Conservation (phyloP, 116 monocot species). For the Papilionanthe hybrid region DNA sequence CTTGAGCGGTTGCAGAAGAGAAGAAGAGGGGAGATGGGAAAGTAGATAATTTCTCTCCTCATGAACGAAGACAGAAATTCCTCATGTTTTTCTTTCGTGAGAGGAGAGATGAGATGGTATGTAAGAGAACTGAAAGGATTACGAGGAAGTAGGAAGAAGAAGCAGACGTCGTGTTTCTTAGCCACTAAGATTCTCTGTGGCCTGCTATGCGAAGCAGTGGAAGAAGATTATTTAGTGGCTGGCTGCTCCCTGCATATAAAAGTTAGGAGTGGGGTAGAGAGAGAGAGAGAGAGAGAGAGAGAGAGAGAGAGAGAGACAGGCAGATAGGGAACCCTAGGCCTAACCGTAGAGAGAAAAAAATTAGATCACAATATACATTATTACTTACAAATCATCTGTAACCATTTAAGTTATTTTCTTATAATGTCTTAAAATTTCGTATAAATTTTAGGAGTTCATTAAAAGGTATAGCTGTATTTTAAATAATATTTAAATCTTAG, state of each 20-base stretch:
- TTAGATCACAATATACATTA: too few species aligned
- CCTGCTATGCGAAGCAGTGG: background rate
- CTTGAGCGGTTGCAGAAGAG: background rate
- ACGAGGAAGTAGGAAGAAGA: background rate
- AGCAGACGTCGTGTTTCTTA: slow-evolving; percentile 12
- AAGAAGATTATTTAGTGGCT: background rate
- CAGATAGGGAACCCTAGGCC: too few species aligned
- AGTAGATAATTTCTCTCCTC: background rate
- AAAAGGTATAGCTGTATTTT: too few species aligned
- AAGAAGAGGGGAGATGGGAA: background rate
- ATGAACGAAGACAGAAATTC: background rate
- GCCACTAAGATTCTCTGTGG: slow-evolving; percentile 1
- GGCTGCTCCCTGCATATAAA: slow-evolving; percentile 3
- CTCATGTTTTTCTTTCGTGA: background rate
- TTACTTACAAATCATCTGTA: too few species aligned
- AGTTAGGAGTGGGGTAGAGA: slow-evolving; percentile 13
- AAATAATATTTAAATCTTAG: too few species aligned
- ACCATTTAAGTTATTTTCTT: too few species aligned
- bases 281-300: background rate
- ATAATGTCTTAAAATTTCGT: too few species aligned
- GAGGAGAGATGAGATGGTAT: background rate
- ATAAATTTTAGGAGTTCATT: too few species aligned
- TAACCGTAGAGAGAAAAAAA: too few species aligned
- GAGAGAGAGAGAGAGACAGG: background rate
- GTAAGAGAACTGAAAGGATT: background rate